Evolutionary conservation across 345 rosid genomes (phyloP).

Genomic region (Erodium maritimum): DNA sequence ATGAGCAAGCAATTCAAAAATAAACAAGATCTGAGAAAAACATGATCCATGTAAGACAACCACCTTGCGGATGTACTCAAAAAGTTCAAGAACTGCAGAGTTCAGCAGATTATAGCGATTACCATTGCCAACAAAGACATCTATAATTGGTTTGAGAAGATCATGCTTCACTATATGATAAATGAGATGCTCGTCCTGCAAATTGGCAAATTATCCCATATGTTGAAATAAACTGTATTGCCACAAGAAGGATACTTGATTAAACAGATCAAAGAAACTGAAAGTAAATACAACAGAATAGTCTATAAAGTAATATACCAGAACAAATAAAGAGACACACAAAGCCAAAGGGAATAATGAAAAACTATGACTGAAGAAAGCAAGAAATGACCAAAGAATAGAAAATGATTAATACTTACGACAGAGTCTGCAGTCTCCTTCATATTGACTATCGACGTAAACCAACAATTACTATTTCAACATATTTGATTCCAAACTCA

Average conservation of each 20-base stretch:
- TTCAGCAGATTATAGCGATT: constrained; percentile 83
- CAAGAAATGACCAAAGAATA: no score
- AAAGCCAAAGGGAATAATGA: no score
- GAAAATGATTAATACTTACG: no score
- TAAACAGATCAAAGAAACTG: not conserved
- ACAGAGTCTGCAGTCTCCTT: no score
- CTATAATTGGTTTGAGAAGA: constrained; percentile 72
- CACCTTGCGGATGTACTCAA: constrained; percentile 92
- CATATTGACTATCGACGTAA: no score
- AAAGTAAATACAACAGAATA: no score
- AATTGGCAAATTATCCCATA: not conserved
- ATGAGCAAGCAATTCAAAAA: constrained; percentile 11
- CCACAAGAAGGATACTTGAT: not conserved
- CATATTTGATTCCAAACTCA: no score
- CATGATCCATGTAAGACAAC: constrained; percentile 6
- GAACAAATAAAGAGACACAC: no score
- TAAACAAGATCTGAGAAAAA: constrained; percentile 4
- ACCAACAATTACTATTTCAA: no score
- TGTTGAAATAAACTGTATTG: constrained; percentile 3
- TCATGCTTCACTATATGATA: constrained; percentile 74
- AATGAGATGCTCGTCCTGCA: constrained; percentile 83
- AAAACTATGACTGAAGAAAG: no score
- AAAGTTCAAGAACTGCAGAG: constrained; percentile 83
- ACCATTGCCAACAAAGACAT: constrained; percentile 82
- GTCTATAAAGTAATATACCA: no score